phyloP scores from a whole-genome alignment of 228 moss, liverwort and hornwort genomes.

The Sphagnum fallax region DNA sequence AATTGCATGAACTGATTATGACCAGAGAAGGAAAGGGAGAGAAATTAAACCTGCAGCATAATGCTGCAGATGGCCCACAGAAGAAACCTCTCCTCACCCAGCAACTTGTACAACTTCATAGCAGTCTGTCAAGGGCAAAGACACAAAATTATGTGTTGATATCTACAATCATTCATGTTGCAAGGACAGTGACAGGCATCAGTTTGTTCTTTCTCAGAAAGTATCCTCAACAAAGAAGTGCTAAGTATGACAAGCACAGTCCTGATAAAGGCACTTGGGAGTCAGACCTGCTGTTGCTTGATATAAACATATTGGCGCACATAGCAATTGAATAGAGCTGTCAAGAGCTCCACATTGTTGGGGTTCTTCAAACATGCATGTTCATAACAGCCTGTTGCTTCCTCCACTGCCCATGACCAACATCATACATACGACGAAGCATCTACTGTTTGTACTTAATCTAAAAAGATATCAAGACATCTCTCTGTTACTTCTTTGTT shows the following conservation, averaged over 20 bases:
- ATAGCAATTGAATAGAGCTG: constrained; percentile 88
- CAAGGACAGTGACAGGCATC: too few relatives aligned
- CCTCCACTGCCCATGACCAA: constrained; percentile 51
- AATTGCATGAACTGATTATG: too few relatives aligned
- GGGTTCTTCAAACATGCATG: constrained; percentile 65
- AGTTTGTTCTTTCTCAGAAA: too few relatives aligned
- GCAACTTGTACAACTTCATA: constrained; percentile 72
- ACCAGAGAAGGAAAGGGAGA: neutral
- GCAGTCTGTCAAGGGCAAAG: constrained; percentile 55
- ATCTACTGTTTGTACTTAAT: too few relatives aligned
- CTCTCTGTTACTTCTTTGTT: too few relatives aligned
- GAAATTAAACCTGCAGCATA: constrained; percentile 67
- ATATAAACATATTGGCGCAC: constrained; percentile 75
- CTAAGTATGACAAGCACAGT: too few relatives aligned
- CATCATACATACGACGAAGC: neutral
- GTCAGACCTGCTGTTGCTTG: constrained; percentile 86
- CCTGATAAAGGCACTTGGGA: too few relatives aligned
- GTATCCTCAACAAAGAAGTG: too few relatives aligned
- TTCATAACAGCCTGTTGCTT: constrained; percentile 82
- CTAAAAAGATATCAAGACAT: too few relatives aligned
- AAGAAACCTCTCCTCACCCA: constrained; percentile 79
- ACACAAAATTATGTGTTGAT: neutral
- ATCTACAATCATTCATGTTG: too few relatives aligned
- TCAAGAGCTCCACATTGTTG: constrained; percentile 68
- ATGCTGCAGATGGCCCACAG: constrained; percentile 97